A percentile compares a stretch with the other conserved stretches of the same genome.
Conservation (phyloP, 306 rosid species). For the Astragalus membranaceus region DNA sequence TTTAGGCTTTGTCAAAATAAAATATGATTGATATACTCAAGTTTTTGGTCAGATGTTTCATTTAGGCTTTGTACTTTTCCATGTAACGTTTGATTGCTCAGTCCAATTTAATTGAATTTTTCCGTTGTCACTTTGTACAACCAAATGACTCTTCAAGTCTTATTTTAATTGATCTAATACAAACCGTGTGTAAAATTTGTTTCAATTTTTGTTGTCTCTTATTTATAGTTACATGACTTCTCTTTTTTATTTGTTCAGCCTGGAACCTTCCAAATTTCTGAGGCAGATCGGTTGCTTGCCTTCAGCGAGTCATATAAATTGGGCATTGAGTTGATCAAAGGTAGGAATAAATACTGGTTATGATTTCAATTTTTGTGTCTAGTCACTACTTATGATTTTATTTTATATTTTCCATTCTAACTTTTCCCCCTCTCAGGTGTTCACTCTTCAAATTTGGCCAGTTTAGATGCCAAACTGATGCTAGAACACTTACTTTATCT, state of each 20-base stretch:
- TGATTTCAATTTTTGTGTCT: no score
- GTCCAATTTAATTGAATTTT: not conserved
- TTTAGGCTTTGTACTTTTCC: no score
- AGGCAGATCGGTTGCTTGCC: constrained; percentile 50
- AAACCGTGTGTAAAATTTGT: not conserved
- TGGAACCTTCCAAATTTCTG: constrained; percentile 43
- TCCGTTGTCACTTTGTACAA: not conserved
- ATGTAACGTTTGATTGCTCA: not conserved
- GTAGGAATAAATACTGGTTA: no score
- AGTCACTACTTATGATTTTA: no score
- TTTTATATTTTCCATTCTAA: no score
- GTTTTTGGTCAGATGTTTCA: no score
- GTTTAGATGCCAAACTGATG: no score
- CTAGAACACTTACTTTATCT: no score
- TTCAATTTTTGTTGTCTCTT: not conserved
- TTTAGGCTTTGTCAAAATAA: no score
- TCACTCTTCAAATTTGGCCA: no score
- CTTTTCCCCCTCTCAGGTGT: no score
- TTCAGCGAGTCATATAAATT: constrained; percentile 56
- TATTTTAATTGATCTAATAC: not conserved
- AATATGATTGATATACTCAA: no score
- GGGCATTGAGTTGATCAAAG: constrained; percentile 58
- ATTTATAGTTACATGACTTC: not conserved
- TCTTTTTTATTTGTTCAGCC: constrained; percentile 42
- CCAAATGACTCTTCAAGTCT: not conserved